Base-by-base conservation (phyloP, 2,329 filamentous ascomycete genomes). In the Tothia fuscella region DNA sequence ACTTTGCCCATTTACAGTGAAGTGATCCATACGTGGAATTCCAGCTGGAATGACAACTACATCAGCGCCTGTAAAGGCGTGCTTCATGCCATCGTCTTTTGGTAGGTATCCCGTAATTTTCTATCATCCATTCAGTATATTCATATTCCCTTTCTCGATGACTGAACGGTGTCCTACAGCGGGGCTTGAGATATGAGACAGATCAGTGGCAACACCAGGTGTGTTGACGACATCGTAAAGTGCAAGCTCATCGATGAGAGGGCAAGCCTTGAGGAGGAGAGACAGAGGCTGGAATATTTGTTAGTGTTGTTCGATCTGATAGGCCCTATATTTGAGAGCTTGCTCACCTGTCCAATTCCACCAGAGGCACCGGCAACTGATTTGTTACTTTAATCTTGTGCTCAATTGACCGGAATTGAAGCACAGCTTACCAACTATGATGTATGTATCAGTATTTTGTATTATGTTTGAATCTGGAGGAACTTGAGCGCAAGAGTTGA, bases 171-270 rank as follows among this genome's bases (percentile, higher is more conserved):
- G 30, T 33, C 42, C 7, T 73, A 81, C 78, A 51, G 91, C 89
- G 54, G 76, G 74, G 48, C 87, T 85, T 46, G 89, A 94, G 67
- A 98, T 96, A 74, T 98, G 91, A 47, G 88, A 95, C 47, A 98
- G 79, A 64, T 98, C 91, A 57, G 89, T 80, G 51, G 88, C 85
- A 59, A 98, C 91, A 66, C 91, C 91, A 55, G 87, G 88, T 38
- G 87, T 93, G 76, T 96, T 95, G 66, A 96, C 89, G 52, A 98
- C 88, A 93, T 98, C 91, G 74, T 95, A 98, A 56, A 98, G 83
- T 47, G 87, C 74, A 56, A 98, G 84, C 71, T 96, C 85, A 57
- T 89, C 82, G 57, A 98, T 74, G 58, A 86, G 78, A 50, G 87
- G 82, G 59, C 74, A 84, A 52, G 82, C 78, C 78, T 98, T 98